phyloP scores from a whole-genome alignment of 2,329 filamentous ascomycete genomes.

The Hortaea werneckii region DNA sequence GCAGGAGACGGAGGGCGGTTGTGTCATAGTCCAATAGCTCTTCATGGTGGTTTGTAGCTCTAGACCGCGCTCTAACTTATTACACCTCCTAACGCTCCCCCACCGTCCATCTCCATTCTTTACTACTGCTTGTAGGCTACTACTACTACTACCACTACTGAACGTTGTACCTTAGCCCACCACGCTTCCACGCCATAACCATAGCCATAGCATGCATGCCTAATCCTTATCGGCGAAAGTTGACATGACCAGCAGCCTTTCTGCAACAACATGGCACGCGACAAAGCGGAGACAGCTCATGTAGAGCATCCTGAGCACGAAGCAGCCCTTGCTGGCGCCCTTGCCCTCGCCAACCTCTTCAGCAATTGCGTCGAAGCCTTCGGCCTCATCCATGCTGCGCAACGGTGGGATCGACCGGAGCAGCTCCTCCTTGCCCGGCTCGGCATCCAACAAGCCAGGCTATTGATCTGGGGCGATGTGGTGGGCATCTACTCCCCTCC shows the following conservation, averaged over 20 bases:
- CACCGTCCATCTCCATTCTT: neutral
- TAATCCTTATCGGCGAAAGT: no score
- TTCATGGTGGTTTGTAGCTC: neutral
- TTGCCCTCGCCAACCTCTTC: conserved; percentile 36
- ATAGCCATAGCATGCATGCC: neutral
- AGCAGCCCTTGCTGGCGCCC: conserved; percentile 28
- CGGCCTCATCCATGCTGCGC: conserved; percentile 34
- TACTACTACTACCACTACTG: no score
- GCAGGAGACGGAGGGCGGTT: neutral
- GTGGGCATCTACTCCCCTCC: conserved; percentile 37
- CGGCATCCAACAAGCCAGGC: conserved; percentile 37
- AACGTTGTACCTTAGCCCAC: neutral
- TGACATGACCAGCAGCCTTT: neutral
- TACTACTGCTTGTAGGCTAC: neutral
- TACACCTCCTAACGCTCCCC: neutral
- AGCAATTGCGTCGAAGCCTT: conserved; percentile 39
- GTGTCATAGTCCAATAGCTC: neutral
- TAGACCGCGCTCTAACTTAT: neutral
- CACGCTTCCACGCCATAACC: neutral
- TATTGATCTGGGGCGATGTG: conserved; percentile 40
- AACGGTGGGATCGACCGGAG: conserved; percentile 33
- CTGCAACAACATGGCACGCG: conserved; percentile 6
- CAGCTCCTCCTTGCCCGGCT: conserved; percentile 34
- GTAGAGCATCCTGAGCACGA: conserved; percentile 14
- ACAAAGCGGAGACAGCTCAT: conserved; percentile 7